A percentile compares a stretch with the other conserved stretches of the same genome.
Conservation (phyloP, 1,284 basidiomycete species). For the Apiotrichum montevideense region DNA sequence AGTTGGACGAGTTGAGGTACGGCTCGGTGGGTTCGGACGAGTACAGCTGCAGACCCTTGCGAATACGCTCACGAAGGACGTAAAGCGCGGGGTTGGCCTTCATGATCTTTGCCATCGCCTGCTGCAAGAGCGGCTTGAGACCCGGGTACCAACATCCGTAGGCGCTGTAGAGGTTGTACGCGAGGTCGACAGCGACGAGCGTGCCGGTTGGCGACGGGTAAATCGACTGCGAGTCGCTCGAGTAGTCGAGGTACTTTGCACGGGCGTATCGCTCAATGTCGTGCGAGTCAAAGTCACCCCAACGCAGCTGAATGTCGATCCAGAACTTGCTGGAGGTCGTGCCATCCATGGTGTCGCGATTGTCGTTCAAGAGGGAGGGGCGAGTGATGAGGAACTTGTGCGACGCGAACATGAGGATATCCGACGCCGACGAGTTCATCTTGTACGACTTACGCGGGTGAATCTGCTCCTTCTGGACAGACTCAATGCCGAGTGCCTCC, state of each 20-base stretch:
- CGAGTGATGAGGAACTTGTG: conserved; percentile 99
- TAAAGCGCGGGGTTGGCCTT: conserved; percentile 76
- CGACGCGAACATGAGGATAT: conserved; percentile 93
- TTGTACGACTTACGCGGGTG: conserved; percentile 98
- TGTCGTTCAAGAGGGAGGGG: conserved; percentile 91
- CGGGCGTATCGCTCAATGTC: conserved; percentile 96
- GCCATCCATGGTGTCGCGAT: conserved; percentile 92
- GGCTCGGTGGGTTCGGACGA: conserved; percentile 99
- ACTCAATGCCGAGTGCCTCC: conserved; percentile 97
- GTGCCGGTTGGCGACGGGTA: conserved; percentile 98
- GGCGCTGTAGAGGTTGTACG: conserved; percentile 98
- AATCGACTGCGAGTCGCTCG: conserved; percentile 93
- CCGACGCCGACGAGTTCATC: conserved; percentile 93
- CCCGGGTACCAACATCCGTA: conserved; percentile 99
- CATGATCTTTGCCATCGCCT: conserved; percentile 99
- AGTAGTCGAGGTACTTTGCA: conserved; percentile 80
- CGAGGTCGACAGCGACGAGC: conserved; percentile 93
- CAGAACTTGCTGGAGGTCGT: conserved; percentile 98
- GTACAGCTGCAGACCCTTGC: conserved; percentile 96
- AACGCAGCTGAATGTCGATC: conserved; percentile 96
- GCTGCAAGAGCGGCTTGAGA: conserved; percentile 94
- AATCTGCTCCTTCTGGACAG: conserved; percentile 72
- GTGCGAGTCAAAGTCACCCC: conserved; percentile 99
- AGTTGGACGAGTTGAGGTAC: conserved; percentile 82
- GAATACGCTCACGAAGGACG: conserved; percentile 94